phyloP scores from a whole-genome alignment of 2,329 filamentous ascomycete genomes.

The Daldinia sp. region DNA sequence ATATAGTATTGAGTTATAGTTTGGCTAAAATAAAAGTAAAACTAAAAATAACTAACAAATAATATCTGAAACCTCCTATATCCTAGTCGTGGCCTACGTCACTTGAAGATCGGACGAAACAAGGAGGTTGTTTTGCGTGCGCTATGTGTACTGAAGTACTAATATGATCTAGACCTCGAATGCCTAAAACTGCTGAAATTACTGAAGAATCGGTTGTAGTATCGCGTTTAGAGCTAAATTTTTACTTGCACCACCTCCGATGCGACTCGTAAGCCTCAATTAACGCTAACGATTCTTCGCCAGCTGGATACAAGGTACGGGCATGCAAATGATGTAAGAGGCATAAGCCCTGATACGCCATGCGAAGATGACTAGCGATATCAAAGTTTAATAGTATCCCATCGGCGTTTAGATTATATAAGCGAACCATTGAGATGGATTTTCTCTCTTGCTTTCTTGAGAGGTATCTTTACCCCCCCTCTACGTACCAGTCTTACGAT shows the following conservation, averaged over 20 bases:
- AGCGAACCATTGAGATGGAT: too few species aligned
- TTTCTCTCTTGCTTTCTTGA: too few species aligned
- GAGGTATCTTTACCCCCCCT: too few species aligned
- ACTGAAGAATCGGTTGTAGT: neutral
- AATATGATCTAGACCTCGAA: slow-evolving; percentile 13
- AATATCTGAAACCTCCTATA: slow-evolving; percentile 13
- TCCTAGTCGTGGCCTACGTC: slow-evolving; percentile 22
- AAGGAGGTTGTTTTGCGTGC: slow-evolving; percentile 1
- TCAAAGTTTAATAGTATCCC: neutral
- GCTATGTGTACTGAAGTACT: too few species aligned
- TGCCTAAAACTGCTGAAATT: neutral
- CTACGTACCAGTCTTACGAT: neutral
- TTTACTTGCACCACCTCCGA: neutral
- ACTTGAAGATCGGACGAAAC: slow-evolving; percentile 27
- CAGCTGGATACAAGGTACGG: neutral
- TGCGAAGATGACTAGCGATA: neutral
- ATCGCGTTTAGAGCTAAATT: neutral
- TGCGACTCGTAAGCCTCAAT: slow-evolving; percentile 7
- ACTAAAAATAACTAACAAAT: too few species aligned
- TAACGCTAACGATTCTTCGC: neutral
- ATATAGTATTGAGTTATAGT: slow-evolving; percentile 12
- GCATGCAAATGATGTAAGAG: neutral
- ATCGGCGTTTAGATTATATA: slow-evolving; percentile 14
- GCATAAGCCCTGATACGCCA: neutral
- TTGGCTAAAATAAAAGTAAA: slow-evolving; percentile 29